Conservation (phyloP, 225 moss, liverwort and hornwort genomes). For the Physcomitrellopsis africana region DNA sequence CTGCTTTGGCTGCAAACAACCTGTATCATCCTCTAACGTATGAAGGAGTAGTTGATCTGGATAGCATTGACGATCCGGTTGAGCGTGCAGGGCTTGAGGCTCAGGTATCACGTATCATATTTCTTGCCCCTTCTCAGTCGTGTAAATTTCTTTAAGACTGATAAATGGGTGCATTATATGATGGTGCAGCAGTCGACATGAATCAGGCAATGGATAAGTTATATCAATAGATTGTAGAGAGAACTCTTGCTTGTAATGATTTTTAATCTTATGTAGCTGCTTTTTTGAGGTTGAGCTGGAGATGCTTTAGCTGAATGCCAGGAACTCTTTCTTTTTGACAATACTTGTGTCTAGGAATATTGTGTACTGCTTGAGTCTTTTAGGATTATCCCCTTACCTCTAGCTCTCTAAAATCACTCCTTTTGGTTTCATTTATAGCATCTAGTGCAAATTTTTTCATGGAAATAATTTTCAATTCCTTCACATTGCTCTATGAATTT, state of each 20-base stretch:
- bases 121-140: neutral
- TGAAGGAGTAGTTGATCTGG: constrained; percentile 96
- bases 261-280: neutral
- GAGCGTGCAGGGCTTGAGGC: constrained; percentile 96
- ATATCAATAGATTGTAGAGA: constrained; percentile 1
- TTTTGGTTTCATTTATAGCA: neutral
- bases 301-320: neutral
- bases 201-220: constrained; percentile 13
- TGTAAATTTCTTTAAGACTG: neutral
- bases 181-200: neutral
- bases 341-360: neutral
- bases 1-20: constrained; percentile 91
- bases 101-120: constrained; percentile 61
- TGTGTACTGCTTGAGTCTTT: constrained; percentile 13
- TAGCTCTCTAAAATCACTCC: neutral
- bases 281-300: neutral
- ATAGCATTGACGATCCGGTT: constrained; percentile 81
- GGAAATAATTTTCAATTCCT: constrained; percentile 11
- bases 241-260: neutral
- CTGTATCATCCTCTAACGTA: constrained; percentile 91
- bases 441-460: constrained; percentile 5
- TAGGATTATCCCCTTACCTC: neutral
- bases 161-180: constrained; percentile 5
- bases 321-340: neutral
- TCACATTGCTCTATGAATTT: constrained; percentile 11